Base-by-base conservation (phyloP, 129 eudicot genomes). In the Pittosporum tobira region DNA sequence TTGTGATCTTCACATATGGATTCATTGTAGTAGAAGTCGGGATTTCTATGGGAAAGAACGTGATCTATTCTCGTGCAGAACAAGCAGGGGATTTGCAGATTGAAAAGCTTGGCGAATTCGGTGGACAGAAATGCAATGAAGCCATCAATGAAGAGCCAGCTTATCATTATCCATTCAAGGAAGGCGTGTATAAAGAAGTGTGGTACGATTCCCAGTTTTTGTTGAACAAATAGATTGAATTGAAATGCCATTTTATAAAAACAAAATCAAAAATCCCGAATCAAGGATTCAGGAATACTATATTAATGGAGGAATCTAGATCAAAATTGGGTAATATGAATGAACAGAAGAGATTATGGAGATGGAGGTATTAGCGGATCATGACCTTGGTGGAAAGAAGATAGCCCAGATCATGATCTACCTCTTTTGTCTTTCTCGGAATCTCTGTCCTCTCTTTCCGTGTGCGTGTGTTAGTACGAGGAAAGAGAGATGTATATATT, bases 11-110 rank as follows among this genome's bases (percentile, higher is more conserved):
- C 96, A 13, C 99, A 93, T 22, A 93, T 65, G n/a, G 96, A 71
- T 15, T 81, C 80, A 1, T 93, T 77, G 68, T 84, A 81, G 64
- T 73, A 74, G 27, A 66, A 78, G 28, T 66, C 29, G 0, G 84
- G 62, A 64, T 67, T 64, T 24, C 71, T 66, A 20, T 69, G 48
- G 8, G 75, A 48, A 23, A 91, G 71, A 26, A 78, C 61, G 29
- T 81, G 96, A 55, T 93, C 94, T 15, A 93, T 77, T 22, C 96
- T 74, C 0, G 99, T 79, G 71, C 99, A 93, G 25, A 93, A 80
- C 73, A 87, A 73, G 26, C 99, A 93, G 0, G 99, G 99, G 21
- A 79, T 75, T 60, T 52, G 65, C 55, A 93, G 57, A 27, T 84
- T 86, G 16, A 87, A 93, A 34, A 70, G 51, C 5, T 64, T 74